A percentile compares a stretch with the other conserved stretches of the same genome.
Evolutionary conservation across 305 asterid genomes (phyloP).

Genomic region (Rubia peregrina): DNA sequence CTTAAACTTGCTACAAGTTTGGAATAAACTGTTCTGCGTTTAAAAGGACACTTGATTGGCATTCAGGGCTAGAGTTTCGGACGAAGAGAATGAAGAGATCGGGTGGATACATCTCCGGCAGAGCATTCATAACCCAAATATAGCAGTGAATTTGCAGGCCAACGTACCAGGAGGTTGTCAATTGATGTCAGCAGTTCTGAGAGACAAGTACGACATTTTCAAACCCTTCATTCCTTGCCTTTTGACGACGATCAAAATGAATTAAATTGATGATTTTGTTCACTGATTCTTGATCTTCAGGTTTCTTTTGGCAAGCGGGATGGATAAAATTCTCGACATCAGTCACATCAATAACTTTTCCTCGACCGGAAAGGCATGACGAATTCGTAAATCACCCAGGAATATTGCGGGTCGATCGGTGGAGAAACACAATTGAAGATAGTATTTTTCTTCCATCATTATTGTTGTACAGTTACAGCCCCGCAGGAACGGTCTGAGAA

Average conservation of each 20-base stretch:
- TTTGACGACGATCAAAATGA: not conserved
- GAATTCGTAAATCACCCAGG: slow-evolving; percentile 17
- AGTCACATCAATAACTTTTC: slow-evolving; percentile 51
- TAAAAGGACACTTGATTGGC: not conserved
- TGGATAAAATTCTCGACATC: slow-evolving; percentile 54
- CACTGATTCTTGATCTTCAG: slow-evolving; percentile 28
- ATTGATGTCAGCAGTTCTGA: slow-evolving; percentile 51
- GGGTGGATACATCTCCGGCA: slow-evolving; percentile 87
- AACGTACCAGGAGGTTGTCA: slow-evolving; percentile 64
- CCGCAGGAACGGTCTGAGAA: too few relatives aligned
- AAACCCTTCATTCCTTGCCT: not conserved
- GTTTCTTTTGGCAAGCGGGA: slow-evolving; percentile 54
- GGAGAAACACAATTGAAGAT: too few relatives aligned
- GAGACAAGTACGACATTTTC: slow-evolving; percentile 42
- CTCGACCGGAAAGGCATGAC: slow-evolving; percentile 26
- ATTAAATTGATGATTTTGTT: not conserved
- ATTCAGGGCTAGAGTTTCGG: slow-evolving; percentile 67
- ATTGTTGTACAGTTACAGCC: too few relatives aligned
- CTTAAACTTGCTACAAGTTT: too few relatives aligned
- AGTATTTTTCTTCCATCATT: too few relatives aligned
- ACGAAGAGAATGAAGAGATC: slow-evolving; percentile 37
- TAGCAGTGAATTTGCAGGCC: slow-evolving; percentile 81
- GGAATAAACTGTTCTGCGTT: not conserved
- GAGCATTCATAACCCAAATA: slow-evolving; percentile 91
- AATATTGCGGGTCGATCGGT: too few relatives aligned